Evolutionary conservation across 805 yeast genomes (phyloP).

Genomic region (Sugiyamaella lignohabitans): DNA sequence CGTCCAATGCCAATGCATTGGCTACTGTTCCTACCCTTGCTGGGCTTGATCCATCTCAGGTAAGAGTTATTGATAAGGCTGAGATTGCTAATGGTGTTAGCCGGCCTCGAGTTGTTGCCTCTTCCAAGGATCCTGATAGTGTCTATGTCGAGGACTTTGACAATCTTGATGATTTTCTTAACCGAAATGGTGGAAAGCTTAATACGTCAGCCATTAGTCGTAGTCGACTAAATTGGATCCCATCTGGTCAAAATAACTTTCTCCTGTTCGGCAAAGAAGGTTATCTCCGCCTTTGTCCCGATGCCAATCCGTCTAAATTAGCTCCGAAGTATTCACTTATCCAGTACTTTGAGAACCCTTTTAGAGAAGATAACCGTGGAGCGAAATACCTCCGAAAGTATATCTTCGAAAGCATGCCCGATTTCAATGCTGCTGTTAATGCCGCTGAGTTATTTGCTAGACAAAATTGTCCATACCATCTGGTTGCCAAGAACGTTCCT

Average conservation of each 20-base stretch:
- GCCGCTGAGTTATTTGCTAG: conserved; percentile 14
- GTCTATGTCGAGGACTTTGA: conserved; percentile 10
- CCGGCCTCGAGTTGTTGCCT: not conserved
- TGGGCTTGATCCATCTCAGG: conserved; percentile 17
- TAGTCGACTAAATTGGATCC: conserved; percentile 15
- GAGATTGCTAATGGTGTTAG: not conserved
- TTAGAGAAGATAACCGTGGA: not conserved
- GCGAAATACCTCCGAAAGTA: not conserved
- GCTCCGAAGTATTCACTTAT: conserved; percentile 1
- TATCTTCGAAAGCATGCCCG: conserved; percentile 2
- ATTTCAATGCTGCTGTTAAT: conserved; percentile 11
- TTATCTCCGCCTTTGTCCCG: conserved; percentile 8
- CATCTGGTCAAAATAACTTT: conserved; percentile 1
- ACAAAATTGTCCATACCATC: not conserved
- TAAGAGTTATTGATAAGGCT: not conserved
- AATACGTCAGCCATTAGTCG: not conserved
- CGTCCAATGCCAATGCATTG: conserved; percentile 41
- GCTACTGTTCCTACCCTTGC: conserved; percentile 48
- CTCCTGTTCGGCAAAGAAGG: conserved; percentile 12
- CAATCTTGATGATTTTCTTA: conserved; percentile 10
- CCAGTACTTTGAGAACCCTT: conserved; percentile 4
- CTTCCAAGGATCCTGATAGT: not conserved
- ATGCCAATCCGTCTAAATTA: too few relatives aligned
- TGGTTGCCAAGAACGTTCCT: conserved; percentile 7
- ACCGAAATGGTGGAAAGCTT: not conserved